Evolutionary conservation across 805 yeast species (phyloP).

Genomic region (Myxozyma udenii): DNA sequence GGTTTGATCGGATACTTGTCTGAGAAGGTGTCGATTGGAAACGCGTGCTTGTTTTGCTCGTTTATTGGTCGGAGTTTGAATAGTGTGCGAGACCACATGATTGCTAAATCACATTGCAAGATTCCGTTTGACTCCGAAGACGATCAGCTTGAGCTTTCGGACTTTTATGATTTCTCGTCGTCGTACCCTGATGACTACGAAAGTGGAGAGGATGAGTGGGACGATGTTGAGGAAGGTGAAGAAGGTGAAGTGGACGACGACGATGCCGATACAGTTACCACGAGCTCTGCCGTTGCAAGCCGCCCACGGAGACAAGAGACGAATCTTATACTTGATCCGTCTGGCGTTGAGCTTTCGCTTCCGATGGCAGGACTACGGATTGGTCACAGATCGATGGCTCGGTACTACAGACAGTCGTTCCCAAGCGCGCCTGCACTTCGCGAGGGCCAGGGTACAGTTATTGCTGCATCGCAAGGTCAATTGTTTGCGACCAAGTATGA

Average conservation of each 20-base stretch:
- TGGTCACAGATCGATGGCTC: conserved; percentile 74
- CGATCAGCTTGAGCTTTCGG: conserved; percentile 71
- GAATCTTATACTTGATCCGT: conserved; percentile 48
- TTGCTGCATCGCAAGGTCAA: conserved; percentile 48
- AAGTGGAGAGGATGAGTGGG: conserved; percentile 36
- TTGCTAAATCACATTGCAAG: conserved; percentile 78
- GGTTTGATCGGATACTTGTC: conserved; percentile 76
- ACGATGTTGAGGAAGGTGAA: conserved; percentile 41
- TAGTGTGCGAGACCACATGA: conserved; percentile 86
- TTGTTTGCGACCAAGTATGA: conserved; percentile 31
- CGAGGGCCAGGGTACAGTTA: conserved; percentile 71
- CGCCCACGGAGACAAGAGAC: conserved; percentile 22
- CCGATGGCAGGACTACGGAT: conserved; percentile 69
- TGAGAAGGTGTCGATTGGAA: conserved; percentile 78
- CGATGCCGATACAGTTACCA: conserved; percentile 29
- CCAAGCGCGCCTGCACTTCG: conserved; percentile 49
- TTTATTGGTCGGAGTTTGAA: conserved; percentile 82
- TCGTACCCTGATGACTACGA: conserved; percentile 46
- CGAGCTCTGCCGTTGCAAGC: conserved; percentile 1
- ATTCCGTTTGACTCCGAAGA: conserved; percentile 82
- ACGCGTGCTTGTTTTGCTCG: conserved; percentile 75
- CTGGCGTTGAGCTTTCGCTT: conserved; percentile 64
- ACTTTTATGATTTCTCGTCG: conserved; percentile 79
- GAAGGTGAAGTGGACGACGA: conserved; percentile 38
- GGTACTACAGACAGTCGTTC: conserved; percentile 67